phyloP scores from a whole-genome alignment of 345 rosid species.

The Noccaea caerulescens region DNA sequence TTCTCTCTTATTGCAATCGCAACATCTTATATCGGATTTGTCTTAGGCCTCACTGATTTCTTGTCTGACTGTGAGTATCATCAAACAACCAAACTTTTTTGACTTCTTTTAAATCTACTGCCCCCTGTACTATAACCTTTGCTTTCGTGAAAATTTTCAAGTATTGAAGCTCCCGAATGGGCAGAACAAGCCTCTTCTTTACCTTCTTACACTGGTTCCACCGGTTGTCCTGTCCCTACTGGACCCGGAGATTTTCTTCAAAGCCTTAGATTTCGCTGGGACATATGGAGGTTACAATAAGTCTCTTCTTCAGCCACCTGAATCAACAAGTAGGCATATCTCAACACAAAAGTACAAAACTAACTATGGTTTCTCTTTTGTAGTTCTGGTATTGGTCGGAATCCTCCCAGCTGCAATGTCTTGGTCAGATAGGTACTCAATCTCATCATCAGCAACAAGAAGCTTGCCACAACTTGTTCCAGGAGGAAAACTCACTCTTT shows the following conservation, averaged over 20 bases:
- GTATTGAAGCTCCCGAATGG: constrained; percentile 74
- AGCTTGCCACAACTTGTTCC: constrained; percentile 61
- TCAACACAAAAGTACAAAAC: background rate
- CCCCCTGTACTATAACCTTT: background rate
- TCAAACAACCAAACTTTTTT: background rate
- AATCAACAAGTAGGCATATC: background rate
- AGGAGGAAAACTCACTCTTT: constrained; percentile 71
- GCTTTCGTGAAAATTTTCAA: constrained; percentile 34
- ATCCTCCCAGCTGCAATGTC: constrained; percentile 92
- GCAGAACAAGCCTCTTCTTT: constrained; percentile 63
- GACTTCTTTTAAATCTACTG: background rate
- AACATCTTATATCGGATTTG: constrained; percentile 88
- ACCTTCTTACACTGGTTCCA: constrained; percentile 76
- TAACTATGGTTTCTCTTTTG: constrained; percentile 6
- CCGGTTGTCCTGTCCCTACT: constrained; percentile 71
- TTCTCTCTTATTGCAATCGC: constrained; percentile 91
- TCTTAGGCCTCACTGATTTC: constrained; percentile 89
- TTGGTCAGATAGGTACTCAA: constrained; percentile 83
- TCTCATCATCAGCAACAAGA: constrained; percentile 42
- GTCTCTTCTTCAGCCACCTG: constrained; percentile 16
- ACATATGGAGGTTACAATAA: constrained; percentile 80
- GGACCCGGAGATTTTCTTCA: constrained; percentile 92
- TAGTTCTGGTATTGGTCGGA: constrained; percentile 81
- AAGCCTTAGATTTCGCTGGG: constrained; percentile 93
- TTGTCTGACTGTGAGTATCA: constrained; percentile 77